Percentiles rank a stretch among this genome's conserved stretches.
phyloP scores from a whole-genome alignment of 129 eudicot species.

The Helichrysum umbraculigerum region DNA sequence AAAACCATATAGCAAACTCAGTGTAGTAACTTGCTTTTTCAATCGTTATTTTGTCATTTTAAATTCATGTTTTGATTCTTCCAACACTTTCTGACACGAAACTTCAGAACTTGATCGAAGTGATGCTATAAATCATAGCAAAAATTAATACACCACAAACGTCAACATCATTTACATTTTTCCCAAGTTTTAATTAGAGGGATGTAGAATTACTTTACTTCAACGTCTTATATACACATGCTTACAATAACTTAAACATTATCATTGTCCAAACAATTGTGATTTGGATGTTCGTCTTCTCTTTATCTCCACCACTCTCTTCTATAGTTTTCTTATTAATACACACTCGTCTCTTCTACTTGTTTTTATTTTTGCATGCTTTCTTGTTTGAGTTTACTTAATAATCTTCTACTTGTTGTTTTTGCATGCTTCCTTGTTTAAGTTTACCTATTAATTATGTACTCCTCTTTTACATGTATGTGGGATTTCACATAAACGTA shows the following conservation, averaged over 20 bases:
- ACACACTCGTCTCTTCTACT: background rate
- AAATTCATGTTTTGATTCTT: background rate
- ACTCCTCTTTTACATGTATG: background rate
- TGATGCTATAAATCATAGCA: too few species aligned
- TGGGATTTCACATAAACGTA: background rate
- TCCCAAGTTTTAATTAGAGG: background rate
- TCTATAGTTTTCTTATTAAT: background rate
- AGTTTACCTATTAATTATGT: background rate
- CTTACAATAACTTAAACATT: too few species aligned
- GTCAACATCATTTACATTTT: background rate
- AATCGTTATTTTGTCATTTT: too few species aligned
- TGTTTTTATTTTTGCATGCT: background rate
- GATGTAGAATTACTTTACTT: background rate
- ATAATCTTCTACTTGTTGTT: too few species aligned
- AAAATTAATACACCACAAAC: background rate
- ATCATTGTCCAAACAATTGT: background rate
- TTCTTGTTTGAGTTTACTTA: background rate
- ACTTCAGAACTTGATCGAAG: too few species aligned
- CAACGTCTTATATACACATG: too few species aligned
- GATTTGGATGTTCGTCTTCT: background rate
- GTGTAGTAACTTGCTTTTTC: too few species aligned
- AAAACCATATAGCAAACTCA: too few species aligned
- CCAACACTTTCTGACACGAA: too few species aligned
- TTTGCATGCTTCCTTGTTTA: too few species aligned
- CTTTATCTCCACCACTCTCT: background rate